Base-by-base conservation (phyloP, 495 filamentous ascomycete genomes). In the Symbiotaphrina buchneri region DNA sequence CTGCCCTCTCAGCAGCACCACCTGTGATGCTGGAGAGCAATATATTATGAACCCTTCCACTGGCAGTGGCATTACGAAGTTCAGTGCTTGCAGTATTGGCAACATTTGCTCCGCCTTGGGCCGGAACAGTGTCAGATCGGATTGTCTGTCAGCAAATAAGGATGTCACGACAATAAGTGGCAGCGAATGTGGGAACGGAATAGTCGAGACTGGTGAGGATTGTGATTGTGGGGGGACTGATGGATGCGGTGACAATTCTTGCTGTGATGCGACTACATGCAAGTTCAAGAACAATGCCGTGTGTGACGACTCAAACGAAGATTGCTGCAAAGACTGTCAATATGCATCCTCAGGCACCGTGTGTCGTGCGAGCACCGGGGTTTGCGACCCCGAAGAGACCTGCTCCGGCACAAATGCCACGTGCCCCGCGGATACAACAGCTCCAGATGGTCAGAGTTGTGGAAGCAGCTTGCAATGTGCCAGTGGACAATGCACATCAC, bases 41-140 rank as follows among this genome's bases (percentile, higher is more conserved):
- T 97, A 71, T 50, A 81, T 97, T 48, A 97, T 97, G 87, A 94
- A 95, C 45, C 87, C 87, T 0, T 85, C 74, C 19, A 83, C 87
- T 1, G 63, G 55, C 10, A 45, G 58, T 17, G 60, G 65, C 29
- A 78, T 92, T 46, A 71, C 58, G 1, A 46, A 64, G 16, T 97
- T 97, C 50, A 93, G 84, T 7, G 63, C 68, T 14, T 97, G 87
- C 53, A 72, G 71, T 7, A 62, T 97, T 36, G 87, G 87, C 35
- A 95, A 95, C 43, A 79, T 97, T 39, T 97, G 87, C 51, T 79
- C 76, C n/a, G 84, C 82, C 24, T 60, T 97, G 31, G 68, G 64
- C 28, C 68, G 76, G 30, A 81, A 77, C 42, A 74, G 70, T 37
- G 74, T 87, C 47, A 76, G 74, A 24, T 71, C 65, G 4, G 49